phyloP scores from a whole-genome alignment of 2,329 filamentous ascomycete genomes.

The Calonectria pseudoturangicola region DNA sequence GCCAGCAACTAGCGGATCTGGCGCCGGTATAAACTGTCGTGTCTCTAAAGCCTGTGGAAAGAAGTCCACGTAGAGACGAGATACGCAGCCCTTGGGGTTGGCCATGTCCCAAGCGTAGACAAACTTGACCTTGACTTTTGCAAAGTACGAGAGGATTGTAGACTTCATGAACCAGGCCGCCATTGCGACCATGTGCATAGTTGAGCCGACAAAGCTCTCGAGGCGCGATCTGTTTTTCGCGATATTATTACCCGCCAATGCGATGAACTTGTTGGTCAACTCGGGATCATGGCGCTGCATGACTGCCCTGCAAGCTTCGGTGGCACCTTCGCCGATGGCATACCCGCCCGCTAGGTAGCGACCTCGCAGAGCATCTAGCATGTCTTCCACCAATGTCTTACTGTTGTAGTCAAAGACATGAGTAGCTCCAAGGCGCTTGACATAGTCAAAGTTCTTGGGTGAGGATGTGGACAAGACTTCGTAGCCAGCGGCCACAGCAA shows the following conservation, averaged over 20 bases:
- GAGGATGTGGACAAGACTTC: slow-evolving; percentile 65
- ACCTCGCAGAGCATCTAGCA: slow-evolving; percentile 8
- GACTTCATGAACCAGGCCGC: background rate
- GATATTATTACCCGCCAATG: background rate
- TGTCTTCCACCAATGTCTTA: slow-evolving; percentile 39
- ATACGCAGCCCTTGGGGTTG: slow-evolving; percentile 46
- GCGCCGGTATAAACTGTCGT: slow-evolving; percentile 51
- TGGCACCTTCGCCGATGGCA: background rate
- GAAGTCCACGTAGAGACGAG: slow-evolving; percentile 51
- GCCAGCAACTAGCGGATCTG: slow-evolving; percentile 54
- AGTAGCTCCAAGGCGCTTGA: slow-evolving; percentile 64
- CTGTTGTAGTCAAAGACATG: slow-evolving; percentile 64
- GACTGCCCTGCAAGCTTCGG: background rate
- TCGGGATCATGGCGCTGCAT: background rate
- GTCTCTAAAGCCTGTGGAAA: slow-evolving; percentile 53
- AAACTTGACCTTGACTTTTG: slow-evolving; percentile 3
- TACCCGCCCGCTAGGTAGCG: slow-evolving; percentile 6
- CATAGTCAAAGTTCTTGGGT: slow-evolving; percentile 63
- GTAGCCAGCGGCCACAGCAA: slow-evolving; percentile 64
- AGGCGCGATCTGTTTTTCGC: background rate
- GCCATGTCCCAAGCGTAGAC: slow-evolving; percentile 11
- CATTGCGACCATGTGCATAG: background rate
- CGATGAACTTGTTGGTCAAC: slow-evolving; percentile 6
- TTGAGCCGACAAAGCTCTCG: background rate
- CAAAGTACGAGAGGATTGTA: background rate